Evolutionary conservation across 805 yeast genomes (phyloP).

Genomic region (Blastobotrys mokoenaii): DNA sequence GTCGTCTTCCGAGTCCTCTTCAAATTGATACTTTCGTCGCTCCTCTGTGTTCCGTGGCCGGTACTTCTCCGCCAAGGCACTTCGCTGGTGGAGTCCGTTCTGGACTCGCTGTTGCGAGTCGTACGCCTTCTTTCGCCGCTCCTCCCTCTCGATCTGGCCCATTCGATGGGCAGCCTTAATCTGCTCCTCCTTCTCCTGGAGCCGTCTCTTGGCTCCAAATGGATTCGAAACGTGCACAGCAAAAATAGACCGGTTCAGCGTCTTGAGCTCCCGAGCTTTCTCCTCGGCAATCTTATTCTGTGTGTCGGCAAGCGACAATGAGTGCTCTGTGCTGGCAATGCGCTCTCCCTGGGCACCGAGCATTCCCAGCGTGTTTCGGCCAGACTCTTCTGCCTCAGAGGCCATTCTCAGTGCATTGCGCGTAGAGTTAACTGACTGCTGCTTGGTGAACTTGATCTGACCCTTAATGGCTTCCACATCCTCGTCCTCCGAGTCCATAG

Average conservation of each 20-base stretch:
- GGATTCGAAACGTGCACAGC: conserved; percentile 80
- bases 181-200: conserved; percentile 63
- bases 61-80: conserved; percentile 27
- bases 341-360: conserved; percentile 91
- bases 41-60: conserved; percentile 27
- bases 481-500: conserved; percentile 52
- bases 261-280: conserved; percentile 69
- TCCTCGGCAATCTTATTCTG: conserved; percentile 78
- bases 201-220: conserved; percentile 71
- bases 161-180: conserved; percentile 53
- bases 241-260: conserved; percentile 72
- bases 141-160: conserved; percentile 55
- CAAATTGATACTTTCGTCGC: conserved; percentile 69
- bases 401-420: conserved; percentile 72
- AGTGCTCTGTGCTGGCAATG: conserved; percentile 69
- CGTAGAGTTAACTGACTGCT: conserved; percentile 77
- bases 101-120: conserved; percentile 63
- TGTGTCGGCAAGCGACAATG: conserved; percentile 65
- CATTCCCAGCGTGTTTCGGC: conserved; percentile 79
- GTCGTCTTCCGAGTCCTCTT: conserved; percentile 87
- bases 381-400: conserved; percentile 63
- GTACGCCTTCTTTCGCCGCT: conserved; percentile 49
- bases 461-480: conserved; percentile 82
- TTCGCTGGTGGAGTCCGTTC: conserved; percentile 33
- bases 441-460: conserved; percentile 75